Evolutionary conservation across 148 eudicot species (phyloP).

Genomic region (Camellia sinensis): DNA sequence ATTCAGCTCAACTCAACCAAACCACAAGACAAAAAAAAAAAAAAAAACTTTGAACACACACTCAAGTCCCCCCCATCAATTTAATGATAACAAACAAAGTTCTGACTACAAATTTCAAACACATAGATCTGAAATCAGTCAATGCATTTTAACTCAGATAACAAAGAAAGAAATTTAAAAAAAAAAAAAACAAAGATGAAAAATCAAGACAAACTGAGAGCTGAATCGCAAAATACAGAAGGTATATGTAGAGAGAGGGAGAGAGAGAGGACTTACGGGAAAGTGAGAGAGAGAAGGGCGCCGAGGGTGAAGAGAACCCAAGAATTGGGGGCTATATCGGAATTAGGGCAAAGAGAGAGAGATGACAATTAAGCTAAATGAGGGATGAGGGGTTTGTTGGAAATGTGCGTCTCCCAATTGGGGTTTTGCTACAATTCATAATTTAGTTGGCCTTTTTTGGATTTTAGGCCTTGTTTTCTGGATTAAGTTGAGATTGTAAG

Average conservation of each 20-base stretch:
- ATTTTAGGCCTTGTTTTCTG: too few species aligned
- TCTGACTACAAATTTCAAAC: background rate
- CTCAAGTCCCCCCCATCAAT: background rate
- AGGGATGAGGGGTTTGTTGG: constrained; percentile 3
- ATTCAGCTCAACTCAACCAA: background rate
- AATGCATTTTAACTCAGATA: background rate
- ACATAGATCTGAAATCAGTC: background rate
- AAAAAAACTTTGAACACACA: background rate
- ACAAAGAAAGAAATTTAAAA: background rate
- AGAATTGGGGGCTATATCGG: constrained; percentile 11
- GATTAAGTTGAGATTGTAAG: too few species aligned
- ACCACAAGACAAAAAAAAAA: background rate
- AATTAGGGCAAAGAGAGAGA: constrained; percentile 16
- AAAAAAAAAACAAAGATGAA: background rate
- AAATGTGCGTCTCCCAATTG: background rate
- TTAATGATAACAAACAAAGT: background rate
- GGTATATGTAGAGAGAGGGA: background rate
- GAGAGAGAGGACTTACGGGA: constrained; percentile 16
- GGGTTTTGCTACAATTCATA: background rate
- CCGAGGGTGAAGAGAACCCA: background rate
- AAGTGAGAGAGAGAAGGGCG: constrained; percentile 9
- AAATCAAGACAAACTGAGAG: background rate
- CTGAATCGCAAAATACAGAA: background rate
- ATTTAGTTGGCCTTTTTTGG: too few species aligned
- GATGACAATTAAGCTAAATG: background rate